phyloP scores from a whole-genome alignment of 2,329 filamentous ascomycete species.

The Aspergillus brunneoviolaceus region DNA sequence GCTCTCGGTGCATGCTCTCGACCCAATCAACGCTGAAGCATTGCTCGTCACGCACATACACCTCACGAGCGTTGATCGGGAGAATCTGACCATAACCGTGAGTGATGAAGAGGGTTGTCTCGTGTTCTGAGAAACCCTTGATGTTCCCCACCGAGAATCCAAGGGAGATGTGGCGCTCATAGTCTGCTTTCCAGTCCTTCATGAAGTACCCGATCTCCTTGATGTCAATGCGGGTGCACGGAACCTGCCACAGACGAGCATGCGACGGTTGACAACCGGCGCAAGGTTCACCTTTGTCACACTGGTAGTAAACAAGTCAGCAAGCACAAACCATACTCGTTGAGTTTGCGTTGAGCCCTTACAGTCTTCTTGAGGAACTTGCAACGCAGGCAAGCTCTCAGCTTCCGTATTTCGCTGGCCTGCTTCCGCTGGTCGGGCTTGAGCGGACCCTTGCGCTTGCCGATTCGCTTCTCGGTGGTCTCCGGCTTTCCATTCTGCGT shows the following conservation, averaged over 20 bases:
- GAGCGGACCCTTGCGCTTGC: slow-evolving; percentile 83
- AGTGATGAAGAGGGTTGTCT: slow-evolving; percentile 81
- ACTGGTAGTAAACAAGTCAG: slow-evolving; percentile 41
- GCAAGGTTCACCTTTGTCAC: slow-evolving; percentile 95
- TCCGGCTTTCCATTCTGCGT: slow-evolving; percentile 76
- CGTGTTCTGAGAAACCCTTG: slow-evolving; percentile 71
- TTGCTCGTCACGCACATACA: slow-evolving; percentile 86
- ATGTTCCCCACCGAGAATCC: slow-evolving; percentile 93
- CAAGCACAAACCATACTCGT: background rate
- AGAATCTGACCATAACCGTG: slow-evolving; percentile 94
- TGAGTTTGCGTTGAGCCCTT: slow-evolving; percentile 16
- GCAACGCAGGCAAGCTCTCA: slow-evolving; percentile 89
- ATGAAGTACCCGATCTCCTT: slow-evolving; percentile 98
- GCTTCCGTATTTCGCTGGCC: slow-evolving; percentile 92
- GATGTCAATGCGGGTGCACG: slow-evolving; percentile 96
- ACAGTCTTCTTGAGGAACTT: slow-evolving; percentile 97
- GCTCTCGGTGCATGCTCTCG: slow-evolving; percentile 73
- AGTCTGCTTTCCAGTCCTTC: slow-evolving; percentile 99
- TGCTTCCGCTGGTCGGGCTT: slow-evolving; percentile 93
- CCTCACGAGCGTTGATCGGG: slow-evolving; percentile 89
- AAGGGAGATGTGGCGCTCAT: slow-evolving; percentile 82
- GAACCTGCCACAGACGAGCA: slow-evolving; percentile 93
- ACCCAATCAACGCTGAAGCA: slow-evolving; percentile 95
- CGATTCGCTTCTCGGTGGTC: slow-evolving; percentile 85
- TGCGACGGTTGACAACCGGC: slow-evolving; percentile 94